Evolutionary conservation across 306 rosid genomes (phyloP).

Genomic region (Citrullus mucosospermus): DNA sequence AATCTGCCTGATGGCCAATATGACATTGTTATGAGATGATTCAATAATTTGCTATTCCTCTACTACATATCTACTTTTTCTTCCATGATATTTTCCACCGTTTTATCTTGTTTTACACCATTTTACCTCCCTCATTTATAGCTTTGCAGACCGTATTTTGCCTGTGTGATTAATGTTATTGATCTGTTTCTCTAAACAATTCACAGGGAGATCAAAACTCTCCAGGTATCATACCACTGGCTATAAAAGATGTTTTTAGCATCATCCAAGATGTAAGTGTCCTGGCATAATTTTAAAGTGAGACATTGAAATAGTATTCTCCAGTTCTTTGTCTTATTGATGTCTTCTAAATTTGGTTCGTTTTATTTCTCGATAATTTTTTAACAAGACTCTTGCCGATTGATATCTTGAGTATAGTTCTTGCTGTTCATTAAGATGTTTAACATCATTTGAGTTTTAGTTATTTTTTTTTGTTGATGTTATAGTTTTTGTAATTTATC

Average conservation of each 20-base stretch:
- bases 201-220: conserved; percentile 86
- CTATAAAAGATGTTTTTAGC: conserved; percentile 96
- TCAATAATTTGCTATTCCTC: background rate
- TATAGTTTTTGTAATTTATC: background rate
- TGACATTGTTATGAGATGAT: background rate
- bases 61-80: background rate
- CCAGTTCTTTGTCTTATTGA: background rate
- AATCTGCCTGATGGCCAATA: background rate
- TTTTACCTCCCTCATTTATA: background rate
- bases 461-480: background rate
- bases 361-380: background rate
- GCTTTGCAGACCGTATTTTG: background rate
- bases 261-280: conserved; percentile 92
- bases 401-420: background rate
- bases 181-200: conserved; percentile 10
- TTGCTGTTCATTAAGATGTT: background rate
- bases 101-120: background rate
- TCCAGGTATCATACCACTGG: conserved; percentile 93
- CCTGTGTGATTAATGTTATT: background rate
- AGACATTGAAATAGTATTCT: background rate
- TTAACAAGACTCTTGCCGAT: background rate
- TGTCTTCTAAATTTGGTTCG: background rate
- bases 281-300: background rate
- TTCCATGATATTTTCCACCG: background rate
- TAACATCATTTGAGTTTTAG: background rate